Conservation (phyloP, 2,329 filamentous ascomycete genomes). For the Lasiodiplodia hormozganensis region DNA sequence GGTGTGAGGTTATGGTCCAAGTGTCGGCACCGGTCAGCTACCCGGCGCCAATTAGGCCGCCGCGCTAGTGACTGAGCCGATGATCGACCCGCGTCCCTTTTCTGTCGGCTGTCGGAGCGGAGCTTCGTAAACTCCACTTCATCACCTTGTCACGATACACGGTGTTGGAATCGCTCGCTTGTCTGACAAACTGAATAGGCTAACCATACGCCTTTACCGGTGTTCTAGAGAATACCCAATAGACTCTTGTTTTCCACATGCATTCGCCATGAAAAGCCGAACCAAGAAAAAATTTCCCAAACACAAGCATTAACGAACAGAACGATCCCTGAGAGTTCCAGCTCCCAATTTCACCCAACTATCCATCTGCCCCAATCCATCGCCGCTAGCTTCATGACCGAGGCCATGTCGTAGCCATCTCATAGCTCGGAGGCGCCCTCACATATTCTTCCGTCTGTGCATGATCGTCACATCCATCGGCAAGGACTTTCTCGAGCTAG, state of each 20-base stretch:
- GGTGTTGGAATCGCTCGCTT: neutral
- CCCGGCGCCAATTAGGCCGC: neutral
- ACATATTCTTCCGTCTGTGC: neutral
- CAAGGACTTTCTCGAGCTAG: constrained; percentile 1
- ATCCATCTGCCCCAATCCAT: neutral
- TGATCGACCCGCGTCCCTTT: neutral
- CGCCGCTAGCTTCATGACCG: too few relatives aligned
- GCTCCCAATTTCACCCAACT: neutral
- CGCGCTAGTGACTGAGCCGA: neutral
- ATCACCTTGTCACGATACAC: neutral
- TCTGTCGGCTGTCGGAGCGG: neutral
- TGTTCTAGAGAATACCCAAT: neutral
- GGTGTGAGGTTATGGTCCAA: neutral
- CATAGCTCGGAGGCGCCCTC: neutral
- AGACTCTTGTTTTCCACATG: neutral
- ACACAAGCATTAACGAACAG: neutral
- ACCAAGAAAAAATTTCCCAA: neutral
- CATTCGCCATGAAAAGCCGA: neutral
- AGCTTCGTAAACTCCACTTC: neutral
- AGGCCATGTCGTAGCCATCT: neutral
- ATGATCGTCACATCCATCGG: neutral
- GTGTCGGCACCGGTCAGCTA: neutral
- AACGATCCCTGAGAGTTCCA: neutral
- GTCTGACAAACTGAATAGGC: neutral
- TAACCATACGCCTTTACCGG: neutral